Conservation (phyloP, 2,329 filamentous ascomycete genomes). For the Tolypocladium endophyticum region DNA sequence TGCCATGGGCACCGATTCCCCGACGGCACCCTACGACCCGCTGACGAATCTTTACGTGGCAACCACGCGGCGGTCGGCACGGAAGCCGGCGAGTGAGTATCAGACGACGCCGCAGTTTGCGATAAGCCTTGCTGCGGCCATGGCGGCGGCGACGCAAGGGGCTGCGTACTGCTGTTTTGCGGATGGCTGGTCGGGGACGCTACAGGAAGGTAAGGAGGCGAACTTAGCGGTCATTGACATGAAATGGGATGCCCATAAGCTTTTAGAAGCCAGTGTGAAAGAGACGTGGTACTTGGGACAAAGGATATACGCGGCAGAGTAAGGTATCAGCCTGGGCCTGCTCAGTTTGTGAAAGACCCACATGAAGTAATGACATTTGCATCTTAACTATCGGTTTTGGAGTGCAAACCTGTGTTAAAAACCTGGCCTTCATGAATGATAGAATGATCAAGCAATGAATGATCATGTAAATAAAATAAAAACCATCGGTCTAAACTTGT, state of each 20-base stretch:
- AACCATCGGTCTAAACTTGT: too few species aligned
- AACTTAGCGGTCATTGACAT: neutral
- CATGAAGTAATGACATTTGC: neutral
- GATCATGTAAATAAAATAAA: neutral
- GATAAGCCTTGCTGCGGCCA: neutral
- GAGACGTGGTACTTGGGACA: neutral
- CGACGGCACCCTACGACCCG: neutral
- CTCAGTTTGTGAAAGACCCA: neutral
- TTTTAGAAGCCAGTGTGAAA: neutral
- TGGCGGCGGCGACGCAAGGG: neutral
- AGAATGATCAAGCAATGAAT: neutral
- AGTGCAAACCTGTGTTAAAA: too few species aligned
- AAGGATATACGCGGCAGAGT: neutral
- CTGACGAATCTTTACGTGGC: neutral
- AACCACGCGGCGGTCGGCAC: neutral
- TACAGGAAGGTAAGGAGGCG: neutral
- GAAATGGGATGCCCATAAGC: neutral
- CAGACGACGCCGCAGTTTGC: neutral
- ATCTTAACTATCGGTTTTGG: neutral
- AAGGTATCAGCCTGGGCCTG: neutral
- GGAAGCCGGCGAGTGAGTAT: neutral
- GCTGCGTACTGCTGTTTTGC: neutral
- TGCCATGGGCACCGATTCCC: neutral
- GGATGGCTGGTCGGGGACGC: neutral
- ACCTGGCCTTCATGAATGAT: neutral